Base-by-base conservation (phyloP, 495 filamentous ascomycete genomes). In the Ascobolus immersus region DNA sequence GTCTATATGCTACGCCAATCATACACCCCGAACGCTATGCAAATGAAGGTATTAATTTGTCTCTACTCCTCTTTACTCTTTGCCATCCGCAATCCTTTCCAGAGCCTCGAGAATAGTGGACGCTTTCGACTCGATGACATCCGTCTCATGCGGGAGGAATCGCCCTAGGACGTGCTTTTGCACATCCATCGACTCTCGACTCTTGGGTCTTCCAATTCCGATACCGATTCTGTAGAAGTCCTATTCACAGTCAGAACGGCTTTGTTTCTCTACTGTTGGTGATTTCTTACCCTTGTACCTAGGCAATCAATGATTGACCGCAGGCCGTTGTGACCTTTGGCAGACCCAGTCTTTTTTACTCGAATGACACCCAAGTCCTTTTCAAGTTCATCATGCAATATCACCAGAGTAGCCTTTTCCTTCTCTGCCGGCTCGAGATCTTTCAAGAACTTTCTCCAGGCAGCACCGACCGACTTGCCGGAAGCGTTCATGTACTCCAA, bases 381-480 rank as follows among this genome's bases (percentile, higher is more conserved):
- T 47, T 91, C 79, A 7, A 91, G 52, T 44, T 90, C 79, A 45
- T 91, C 80, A 52, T 91, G 77, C 19, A 91, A 54, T 2, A 91
- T 53, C 2, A 89, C 65, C 12, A 91, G 53, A 0, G 57, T 57
- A 14, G 59, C 54, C 11, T 38, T 34, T 41, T 45, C 37, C 14
- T 44, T 40, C 18, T 52, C 42, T 28, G 54, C 49, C 29, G 33
- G 24, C 11, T 49, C 51, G 0, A 64, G 43, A 17, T 64, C 56
- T 0, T 37, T 23, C 5, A 56, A 42, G 15, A 33, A 64, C 31
- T 34, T 41, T 43, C 33, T 59, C 52, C 54, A 51, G 40, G 57
- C 57, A 51, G 42, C 47, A 2, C 50, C 45, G 13, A 71, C 44
- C 52, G 59, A 71, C 8, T 55, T 53, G 0, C 74, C 74, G 3